Base-by-base conservation (phyloP, 345 rosid genomes). In the Heritiera fomes region DNA sequence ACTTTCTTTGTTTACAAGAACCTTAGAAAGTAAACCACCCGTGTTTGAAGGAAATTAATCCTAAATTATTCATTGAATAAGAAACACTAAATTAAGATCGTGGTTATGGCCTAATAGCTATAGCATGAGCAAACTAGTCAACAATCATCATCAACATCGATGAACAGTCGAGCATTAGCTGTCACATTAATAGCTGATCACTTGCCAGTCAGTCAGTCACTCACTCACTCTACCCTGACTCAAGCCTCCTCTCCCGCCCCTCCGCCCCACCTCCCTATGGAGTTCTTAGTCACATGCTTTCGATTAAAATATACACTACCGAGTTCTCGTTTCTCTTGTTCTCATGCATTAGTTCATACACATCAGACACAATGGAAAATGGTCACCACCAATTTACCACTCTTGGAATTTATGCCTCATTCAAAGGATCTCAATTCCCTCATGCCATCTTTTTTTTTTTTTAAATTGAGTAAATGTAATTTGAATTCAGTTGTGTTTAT, bases 181-280 rank as follows among this genome's bases (percentile, higher is more conserved):
- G 75, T 71, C 75, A 52, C 45, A 71, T 71, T 71, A 11, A 60
- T 60, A 10, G 34, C 64, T 60, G 15, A 23, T 60, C 63, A 59
- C 63, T 59, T 23, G 32, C 64, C 64, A 2, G 58, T 53, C 58
- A 2, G 58, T 53, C 58, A 23, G 64, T 60, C 38, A 60, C 38
- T 34, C 38, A 60, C 38, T 34, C 38, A 34, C 63, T 6, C 60
- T 8, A 55, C 18, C 23, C 23, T 18, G 28, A 56, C 61, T 56
- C 61, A 56, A 56, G n/a, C 61, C 61, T 56, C 61, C 10, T n/a
- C 30, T 17, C n/a, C 20, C 20, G 10, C 2, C 18, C 28, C 61
- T 56, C 28, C 61, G 12, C 28, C 30, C 61, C 20, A 56, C 28
- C 28, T 55, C 28, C 28, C 61, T 0, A 56, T 56, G 61, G 20